phyloP scores from a whole-genome alignment of 1,284 basidiomycete species.

The Cryptococcus jaspeensis region DNA sequence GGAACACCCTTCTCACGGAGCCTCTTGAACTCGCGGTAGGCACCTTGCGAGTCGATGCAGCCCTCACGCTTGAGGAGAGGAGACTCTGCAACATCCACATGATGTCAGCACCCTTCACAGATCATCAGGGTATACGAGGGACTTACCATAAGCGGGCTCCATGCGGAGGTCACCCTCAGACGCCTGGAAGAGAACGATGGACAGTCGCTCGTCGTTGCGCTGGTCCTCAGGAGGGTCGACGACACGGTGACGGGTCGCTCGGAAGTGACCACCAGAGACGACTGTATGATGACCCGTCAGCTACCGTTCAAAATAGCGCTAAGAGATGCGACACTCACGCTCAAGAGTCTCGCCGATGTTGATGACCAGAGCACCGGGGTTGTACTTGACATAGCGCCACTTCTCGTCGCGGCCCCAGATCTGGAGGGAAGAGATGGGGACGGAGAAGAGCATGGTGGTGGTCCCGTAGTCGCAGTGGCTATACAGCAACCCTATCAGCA shows the following conservation, averaged over 20 bases:
- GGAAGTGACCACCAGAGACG: constrained; percentile 30
- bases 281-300: constrained; percentile 4
- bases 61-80: constrained; percentile 29
- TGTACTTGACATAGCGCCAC: constrained; percentile 16
- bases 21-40: constrained; percentile 32
- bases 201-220: constrained; percentile 23
- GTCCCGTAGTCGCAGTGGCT: constrained; percentile 11
- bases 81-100: constrained; percentile 14
- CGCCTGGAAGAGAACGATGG: constrained; percentile 12
- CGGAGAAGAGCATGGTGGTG: constrained; percentile 15
- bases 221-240: constrained; percentile 3
- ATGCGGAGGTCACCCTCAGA: constrained; percentile 9
- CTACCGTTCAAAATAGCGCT: neutral
- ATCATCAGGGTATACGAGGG: neutral
- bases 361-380: constrained; percentile 13
- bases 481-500: neutral
- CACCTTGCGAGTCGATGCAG: constrained; percentile 34
- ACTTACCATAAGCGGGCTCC: constrained; percentile 13
- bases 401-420: constrained; percentile 11
- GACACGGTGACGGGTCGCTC: constrained; percentile 49
- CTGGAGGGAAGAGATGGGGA: constrained; percentile 12
- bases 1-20: constrained; percentile 27
- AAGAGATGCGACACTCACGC: neutral
- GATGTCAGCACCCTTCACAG: neutral
- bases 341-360: constrained; percentile 16